Evolutionary conservation across 73 alveolate genomes (phyloP).

Genomic region (Tetrahymena thermophila): DNA sequence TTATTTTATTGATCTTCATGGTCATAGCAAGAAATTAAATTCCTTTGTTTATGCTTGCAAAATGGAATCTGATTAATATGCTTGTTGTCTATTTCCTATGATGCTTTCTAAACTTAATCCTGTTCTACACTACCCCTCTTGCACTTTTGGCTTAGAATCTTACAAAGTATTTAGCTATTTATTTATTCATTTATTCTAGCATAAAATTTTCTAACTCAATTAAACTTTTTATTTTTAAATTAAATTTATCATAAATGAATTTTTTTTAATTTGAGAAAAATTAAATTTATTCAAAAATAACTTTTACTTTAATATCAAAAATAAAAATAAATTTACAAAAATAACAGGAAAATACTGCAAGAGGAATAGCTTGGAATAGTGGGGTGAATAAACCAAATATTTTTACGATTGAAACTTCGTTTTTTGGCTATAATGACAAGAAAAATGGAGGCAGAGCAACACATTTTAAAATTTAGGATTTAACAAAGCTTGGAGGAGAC

Average conservation of each 20-base stretch:
- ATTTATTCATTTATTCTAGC: no score
- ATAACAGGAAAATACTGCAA: neutral
- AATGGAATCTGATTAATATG: neutral
- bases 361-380: neutral
- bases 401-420: neutral
- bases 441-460: neutral
- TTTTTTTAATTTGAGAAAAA: no score
- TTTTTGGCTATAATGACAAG: neutral
- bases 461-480: neutral
- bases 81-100: neutral
- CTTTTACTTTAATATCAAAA: no score
- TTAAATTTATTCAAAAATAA: neutral
- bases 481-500: neutral
- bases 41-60: slow-evolving; percentile 86
- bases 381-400: neutral
- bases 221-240: no score
- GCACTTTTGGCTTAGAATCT: neutral
- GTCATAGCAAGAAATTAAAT: slow-evolving; percentile 90
- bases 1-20: slow-evolving; percentile 80
- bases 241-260: no score
- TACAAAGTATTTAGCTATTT: neutral
- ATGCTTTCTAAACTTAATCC: neutral
- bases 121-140: neutral
- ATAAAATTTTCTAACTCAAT: no score
- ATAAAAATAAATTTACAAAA: no score